Conservation (phyloP, 805 yeast species). For the Ogataea pini region DNA sequence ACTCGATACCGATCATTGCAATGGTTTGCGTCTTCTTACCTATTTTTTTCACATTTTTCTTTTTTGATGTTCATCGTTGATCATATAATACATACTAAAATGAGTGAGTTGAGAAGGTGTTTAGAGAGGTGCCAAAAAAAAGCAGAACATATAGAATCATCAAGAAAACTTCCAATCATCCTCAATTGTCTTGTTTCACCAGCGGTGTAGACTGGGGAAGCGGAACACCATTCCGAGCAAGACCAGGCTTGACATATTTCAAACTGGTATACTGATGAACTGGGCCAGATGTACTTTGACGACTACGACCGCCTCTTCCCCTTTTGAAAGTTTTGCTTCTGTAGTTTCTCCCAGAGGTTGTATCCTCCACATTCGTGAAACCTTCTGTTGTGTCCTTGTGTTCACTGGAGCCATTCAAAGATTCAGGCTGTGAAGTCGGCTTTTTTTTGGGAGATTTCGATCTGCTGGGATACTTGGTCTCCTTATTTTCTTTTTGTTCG, state of each 20-base stretch:
- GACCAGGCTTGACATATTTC: conserved; percentile 31
- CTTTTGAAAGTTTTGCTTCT: conserved; percentile 19
- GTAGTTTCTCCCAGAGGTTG: neutral
- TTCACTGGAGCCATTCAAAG: neutral
- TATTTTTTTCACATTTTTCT: too few relatives aligned
- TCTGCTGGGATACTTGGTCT: neutral
- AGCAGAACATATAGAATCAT: neutral
- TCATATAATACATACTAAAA: conserved; percentile 5
- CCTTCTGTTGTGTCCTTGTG: neutral
- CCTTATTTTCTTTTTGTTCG: neutral
- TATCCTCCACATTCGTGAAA: neutral
- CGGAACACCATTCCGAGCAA: conserved; percentile 23
- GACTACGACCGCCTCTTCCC: conserved; percentile 15
- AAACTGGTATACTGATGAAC: conserved; percentile 18
- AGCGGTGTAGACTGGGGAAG: conserved; percentile 6
- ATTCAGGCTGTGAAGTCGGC: neutral
- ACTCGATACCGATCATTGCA: conserved; percentile 44
- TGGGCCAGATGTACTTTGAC: neutral
- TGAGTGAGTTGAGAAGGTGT: too few relatives aligned
- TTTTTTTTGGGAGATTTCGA: neutral
- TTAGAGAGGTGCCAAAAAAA: neutral
- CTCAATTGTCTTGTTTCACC: conserved; percentile 2
- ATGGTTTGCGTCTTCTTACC: conserved; percentile 27
- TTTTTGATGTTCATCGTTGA: neutral
- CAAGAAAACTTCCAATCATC: neutral